Conservation (phyloP, 78 protist species). For the Chrysochromulina tobinii region DNA sequence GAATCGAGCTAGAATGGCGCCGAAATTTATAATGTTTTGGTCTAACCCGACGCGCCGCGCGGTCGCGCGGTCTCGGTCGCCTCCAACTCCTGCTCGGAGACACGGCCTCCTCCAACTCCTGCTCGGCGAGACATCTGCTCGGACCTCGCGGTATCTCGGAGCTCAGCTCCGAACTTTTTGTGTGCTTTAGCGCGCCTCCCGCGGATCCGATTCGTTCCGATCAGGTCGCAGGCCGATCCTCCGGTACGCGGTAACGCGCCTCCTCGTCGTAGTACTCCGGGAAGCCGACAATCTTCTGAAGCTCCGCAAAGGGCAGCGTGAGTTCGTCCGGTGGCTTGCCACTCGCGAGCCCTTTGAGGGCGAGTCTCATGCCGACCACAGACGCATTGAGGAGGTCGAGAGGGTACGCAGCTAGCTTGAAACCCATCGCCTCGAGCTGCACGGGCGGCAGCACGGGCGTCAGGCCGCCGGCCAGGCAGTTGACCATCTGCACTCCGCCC, state of each 20-base stretch:
- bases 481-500: slow-evolving; percentile 15
- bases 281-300: not conserved
- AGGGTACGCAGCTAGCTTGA: slow-evolving; percentile 47
- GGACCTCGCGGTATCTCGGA: too few species aligned
- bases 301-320: not conserved
- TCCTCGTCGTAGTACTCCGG: not conserved
- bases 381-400: slow-evolving; percentile 24
- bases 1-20: too few species aligned
- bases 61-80: too few species aligned
- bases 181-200: too few species aligned
- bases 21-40: too few species aligned
- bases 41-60: too few species aligned
- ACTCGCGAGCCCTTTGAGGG: not conserved
- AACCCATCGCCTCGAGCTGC: slow-evolving; percentile 11
- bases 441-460: not conserved
- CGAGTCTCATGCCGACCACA: not conserved
- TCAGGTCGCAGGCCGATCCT: too few species aligned
- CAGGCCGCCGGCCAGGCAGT: slow-evolving; percentile 16
- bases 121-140: too few species aligned
- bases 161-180: too few species aligned
- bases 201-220: too few species aligned
- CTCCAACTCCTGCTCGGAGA: too few species aligned
- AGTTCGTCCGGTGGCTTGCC: not conserved
- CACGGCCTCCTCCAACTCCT: too few species aligned
- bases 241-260: not conserved